Evolutionary conservation across 2,329 filamentous ascomycete genomes (phyloP).

Genomic region (Magnaporthales sp.): DNA sequence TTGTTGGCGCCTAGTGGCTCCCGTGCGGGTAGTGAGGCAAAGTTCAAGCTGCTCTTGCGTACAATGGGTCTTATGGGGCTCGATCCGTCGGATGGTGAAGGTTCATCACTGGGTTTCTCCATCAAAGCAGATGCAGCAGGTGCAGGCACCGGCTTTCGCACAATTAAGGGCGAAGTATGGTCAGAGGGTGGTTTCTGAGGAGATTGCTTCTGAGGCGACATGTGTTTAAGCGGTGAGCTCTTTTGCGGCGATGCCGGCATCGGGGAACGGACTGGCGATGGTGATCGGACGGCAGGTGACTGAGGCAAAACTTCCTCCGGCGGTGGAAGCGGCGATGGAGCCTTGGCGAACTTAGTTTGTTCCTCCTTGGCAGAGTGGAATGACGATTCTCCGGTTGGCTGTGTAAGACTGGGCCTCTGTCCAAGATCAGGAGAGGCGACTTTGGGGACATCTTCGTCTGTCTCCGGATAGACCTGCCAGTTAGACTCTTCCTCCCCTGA

Average conservation of each 20-base stretch:
- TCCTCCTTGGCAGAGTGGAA: conserved; percentile 37
- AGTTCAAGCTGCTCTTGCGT: conserved; percentile 91
- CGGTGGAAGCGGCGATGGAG: conserved; percentile 3
- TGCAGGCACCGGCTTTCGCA: conserved; percentile 9
- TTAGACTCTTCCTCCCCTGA: conserved; percentile 15
- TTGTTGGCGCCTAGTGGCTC: conserved; percentile 81
- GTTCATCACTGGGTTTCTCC: conserved; percentile 20
- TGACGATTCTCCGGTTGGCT: conserved; percentile 25
- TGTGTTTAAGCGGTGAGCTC: conserved; percentile 5
- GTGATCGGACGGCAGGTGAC: conserved; percentile 10
- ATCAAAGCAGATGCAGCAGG: neutral
- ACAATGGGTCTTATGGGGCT: conserved; percentile 69
- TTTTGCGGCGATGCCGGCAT: neutral
- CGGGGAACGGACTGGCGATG: conserved; percentile 11
- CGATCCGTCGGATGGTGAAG: conserved; percentile 53
- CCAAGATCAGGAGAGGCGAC: conserved; percentile 7
- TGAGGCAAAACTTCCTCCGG: conserved; percentile 3
- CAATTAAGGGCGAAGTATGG: conserved; percentile 5
- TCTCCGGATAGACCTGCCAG: conserved; percentile 7
- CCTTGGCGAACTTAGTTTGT: conserved; percentile 21
- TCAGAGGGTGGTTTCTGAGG: conserved; percentile 11
- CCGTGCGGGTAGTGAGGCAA: conserved; percentile 83
- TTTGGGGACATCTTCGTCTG: conserved; percentile 9
- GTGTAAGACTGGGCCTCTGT: conserved; percentile 16
- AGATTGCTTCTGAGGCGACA: conserved; percentile 8